These are phyloP conservation scores for Neobulgaria alba DNA, from an alignment of 2,329 filamentous ascomycete species.

Conservation along the genomic window DNA sequence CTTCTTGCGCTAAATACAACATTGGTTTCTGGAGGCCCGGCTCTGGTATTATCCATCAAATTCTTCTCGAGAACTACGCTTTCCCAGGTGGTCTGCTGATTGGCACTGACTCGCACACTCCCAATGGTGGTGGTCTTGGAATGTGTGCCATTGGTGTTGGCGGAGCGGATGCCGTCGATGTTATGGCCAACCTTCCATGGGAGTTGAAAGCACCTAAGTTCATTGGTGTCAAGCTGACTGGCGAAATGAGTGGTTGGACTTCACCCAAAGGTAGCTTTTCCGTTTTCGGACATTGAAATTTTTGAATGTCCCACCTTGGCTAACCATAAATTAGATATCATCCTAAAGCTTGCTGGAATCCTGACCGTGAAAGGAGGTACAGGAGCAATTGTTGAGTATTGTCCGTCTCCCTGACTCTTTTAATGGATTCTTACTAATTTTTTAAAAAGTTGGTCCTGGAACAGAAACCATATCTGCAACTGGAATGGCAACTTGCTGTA, in stretches of 20 bases:
- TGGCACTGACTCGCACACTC: constrained; percentile 95
- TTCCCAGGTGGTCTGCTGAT: constrained; percentile 98
- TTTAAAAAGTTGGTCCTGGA: constrained; percentile 60
- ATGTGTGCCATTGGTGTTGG: constrained; percentile 94
- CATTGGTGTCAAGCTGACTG: constrained; percentile 93
- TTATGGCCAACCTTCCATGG: constrained; percentile 96
- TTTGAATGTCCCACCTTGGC: no score
- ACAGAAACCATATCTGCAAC: constrained; percentile 67
- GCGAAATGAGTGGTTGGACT: constrained; percentile 82
- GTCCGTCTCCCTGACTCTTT: no score
- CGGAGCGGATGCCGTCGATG: constrained; percentile 96
- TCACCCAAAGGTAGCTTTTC: constrained; percentile 65
- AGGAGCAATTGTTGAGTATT: constrained; percentile 77
- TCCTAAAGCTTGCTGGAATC: constrained; percentile 93
- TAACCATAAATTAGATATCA: constrained; percentile 60
- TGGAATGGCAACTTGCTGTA: constrained; percentile 73
- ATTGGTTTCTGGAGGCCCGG: constrained; percentile 99
- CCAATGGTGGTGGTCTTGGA: constrained; percentile 92
- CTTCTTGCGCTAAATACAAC: constrained; percentile 97
- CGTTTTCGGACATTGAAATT: neutral
- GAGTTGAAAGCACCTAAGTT: constrained; percentile 97
- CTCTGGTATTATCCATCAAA: constrained; percentile 99
- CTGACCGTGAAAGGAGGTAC: constrained; percentile 97
- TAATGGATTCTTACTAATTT: no score
- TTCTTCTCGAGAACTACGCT: constrained; percentile 96